Percentiles rank a stretch among this genome's conserved stretches.
Evolutionary conservation across 129 eudicot species (phyloP).

Genomic region (Saposhnikovia divaricata): DNA sequence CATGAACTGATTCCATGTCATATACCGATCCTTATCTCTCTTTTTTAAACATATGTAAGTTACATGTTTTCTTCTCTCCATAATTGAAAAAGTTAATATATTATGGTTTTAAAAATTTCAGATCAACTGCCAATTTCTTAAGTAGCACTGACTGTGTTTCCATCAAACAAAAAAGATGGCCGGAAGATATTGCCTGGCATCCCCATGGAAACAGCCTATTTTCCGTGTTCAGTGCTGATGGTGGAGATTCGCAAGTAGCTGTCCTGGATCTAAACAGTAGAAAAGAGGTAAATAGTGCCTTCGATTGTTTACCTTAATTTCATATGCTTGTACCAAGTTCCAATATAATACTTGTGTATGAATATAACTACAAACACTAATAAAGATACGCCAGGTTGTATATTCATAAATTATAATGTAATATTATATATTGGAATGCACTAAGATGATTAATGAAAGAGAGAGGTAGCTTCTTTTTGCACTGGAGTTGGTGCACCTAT

Average conservation of each 20-base stretch:
- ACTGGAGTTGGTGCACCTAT: background rate
- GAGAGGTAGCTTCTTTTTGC: background rate
- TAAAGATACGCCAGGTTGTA: background rate
- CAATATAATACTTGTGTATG: background rate
- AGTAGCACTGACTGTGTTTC: constrained; percentile 67
- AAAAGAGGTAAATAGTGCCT: constrained; percentile 43
- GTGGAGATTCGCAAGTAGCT: constrained; percentile 79
- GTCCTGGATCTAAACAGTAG: constrained; percentile 54
- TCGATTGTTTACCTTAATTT: background rate
- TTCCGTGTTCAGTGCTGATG: constrained; percentile 74
- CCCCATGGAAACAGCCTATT: constrained; percentile 67
- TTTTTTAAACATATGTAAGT: background rate
- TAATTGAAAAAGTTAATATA: background rate
- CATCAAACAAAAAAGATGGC: constrained; percentile 79
- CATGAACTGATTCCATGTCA: background rate
- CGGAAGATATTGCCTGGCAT: constrained; percentile 98
- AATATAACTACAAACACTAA: background rate
- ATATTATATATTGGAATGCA: background rate
- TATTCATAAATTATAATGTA: background rate
- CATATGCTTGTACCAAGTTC: background rate
- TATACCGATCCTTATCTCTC: background rate
- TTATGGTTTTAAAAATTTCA: constrained; percentile 16
- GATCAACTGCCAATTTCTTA: constrained; percentile 64
- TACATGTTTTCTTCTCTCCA: background rate
- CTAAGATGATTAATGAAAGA: background rate